phyloP scores from a whole-genome alignment of 352 stramenopile genomes.

The Phytophthora capsici region DNA sequence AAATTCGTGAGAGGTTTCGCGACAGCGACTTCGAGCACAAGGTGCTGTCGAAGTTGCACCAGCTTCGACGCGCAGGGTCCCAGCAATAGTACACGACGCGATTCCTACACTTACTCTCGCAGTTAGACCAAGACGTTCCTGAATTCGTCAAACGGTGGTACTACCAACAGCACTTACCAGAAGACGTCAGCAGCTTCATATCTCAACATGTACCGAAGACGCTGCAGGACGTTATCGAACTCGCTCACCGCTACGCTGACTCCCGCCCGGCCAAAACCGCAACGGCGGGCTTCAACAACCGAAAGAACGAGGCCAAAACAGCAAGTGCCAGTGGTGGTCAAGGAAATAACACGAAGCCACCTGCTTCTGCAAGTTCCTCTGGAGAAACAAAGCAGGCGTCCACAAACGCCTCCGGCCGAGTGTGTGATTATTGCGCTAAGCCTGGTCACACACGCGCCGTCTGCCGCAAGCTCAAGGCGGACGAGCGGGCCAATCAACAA shows the following conservation, averaged over 20 bases:
- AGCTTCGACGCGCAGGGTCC: not conserved
- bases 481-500: not conserved
- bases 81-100: slow-evolving; percentile 4
- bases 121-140: slow-evolving; percentile 6
- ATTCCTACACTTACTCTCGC: slow-evolving; percentile 5
- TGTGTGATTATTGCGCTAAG: not conserved
- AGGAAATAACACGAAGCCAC: not conserved
- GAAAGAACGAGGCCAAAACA: not conserved
- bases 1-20: slow-evolving; percentile 3
- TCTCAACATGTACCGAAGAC: slow-evolving; percentile 1
- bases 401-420: not conserved
- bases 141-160: slow-evolving; percentile 2
- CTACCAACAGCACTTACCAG: not conserved
- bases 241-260: not conserved
- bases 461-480: not conserved
- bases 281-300: not conserved
- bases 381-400: not conserved
- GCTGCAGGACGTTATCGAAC: not conserved
- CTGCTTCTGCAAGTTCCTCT: not conserved
- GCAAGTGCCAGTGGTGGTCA: not conserved
- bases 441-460: not conserved
- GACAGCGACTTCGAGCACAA: slow-evolving; percentile 10
- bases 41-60: slow-evolving; percentile 3
- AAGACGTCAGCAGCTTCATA: not conserved
- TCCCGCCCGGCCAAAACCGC: not conserved